A percentile compares a stretch with the other conserved stretches of the same genome.
Evolutionary conservation across 768 basidiomycete species (phyloP).

Genomic region (Pholiota molesta): DNA sequence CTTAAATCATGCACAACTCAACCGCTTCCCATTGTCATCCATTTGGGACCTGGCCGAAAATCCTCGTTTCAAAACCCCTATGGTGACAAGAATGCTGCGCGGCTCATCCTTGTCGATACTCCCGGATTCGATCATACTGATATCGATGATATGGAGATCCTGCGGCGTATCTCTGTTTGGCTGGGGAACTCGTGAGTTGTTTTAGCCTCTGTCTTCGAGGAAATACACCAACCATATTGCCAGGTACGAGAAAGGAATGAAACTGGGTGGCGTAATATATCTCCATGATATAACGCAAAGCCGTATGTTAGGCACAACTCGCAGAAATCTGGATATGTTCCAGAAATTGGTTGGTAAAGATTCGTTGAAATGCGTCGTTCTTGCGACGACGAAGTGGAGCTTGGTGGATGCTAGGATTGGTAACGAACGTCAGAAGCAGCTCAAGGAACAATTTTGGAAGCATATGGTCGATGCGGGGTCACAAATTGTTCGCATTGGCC

Average conservation of each 20-base stretch:
- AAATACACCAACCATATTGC: too few species aligned
- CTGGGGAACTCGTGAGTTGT: not conserved
- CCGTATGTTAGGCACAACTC: constrained; percentile 1
- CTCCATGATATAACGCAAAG: constrained; percentile 6
- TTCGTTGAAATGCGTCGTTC: not conserved
- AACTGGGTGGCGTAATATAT: not conserved
- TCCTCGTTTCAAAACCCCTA: not conserved
- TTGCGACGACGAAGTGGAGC: constrained; percentile 1
- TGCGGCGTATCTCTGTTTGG: not conserved
- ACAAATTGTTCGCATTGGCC: too few species aligned
- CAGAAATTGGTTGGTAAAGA: not conserved
- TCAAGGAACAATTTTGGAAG: not conserved
- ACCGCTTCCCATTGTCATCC: not conserved
- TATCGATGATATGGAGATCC: not conserved
- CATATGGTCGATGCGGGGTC: too few species aligned
- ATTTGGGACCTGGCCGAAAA: not conserved
- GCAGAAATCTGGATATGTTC: constrained; percentile 1
- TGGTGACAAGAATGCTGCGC: not conserved
- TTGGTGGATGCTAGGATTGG: not conserved
- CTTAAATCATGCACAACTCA: not conserved
- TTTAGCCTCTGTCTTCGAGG: not conserved
- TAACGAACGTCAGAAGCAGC: not conserved
- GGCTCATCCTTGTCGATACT: not conserved
- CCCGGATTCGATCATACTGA: not conserved
- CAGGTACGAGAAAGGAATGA: not conserved